These are phyloP conservation scores for Aegilops speltoides DNA, from an alignment of 176 grass and related monocot species.

Conservation along the genomic window DNA sequence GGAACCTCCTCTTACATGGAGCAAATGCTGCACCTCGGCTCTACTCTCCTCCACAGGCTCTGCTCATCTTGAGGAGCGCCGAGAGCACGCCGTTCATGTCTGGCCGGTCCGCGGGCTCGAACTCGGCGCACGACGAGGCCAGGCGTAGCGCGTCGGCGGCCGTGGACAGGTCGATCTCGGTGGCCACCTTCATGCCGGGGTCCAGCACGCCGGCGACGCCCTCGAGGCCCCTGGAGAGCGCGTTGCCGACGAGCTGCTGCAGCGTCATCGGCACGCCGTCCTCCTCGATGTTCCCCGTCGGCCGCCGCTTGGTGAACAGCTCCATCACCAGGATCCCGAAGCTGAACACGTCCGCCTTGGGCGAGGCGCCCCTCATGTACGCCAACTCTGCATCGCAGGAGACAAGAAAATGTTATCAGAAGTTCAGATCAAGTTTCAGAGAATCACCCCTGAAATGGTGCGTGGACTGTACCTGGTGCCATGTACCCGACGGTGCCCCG, in stretches of 20 bases:
- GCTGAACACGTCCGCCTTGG: constrained; percentile 93
- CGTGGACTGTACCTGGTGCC: constrained; percentile 64
- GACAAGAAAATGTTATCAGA: neutral
- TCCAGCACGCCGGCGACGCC: constrained; percentile 56
- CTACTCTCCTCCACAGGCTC: neutral
- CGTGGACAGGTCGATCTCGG: constrained; percentile 52
- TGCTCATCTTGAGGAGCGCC: constrained; percentile 52
- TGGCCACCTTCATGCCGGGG: constrained; percentile 42
- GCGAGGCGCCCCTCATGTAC: constrained; percentile 62
- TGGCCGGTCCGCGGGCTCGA: constrained; percentile 61
- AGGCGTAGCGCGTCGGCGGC: constrained; percentile 46
- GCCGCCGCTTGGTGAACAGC: constrained; percentile 67
- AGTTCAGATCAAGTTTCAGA: neutral
- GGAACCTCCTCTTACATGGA: neutral
- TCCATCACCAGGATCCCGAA: constrained; percentile 85
- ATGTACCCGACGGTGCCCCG: constrained; percentile 90
- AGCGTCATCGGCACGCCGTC: constrained; percentile 52
- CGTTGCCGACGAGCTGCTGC: constrained; percentile 72
- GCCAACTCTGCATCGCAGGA: constrained; percentile 59
- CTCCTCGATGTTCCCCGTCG: constrained; percentile 62
- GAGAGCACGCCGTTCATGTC: constrained; percentile 70
- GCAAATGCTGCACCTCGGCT: neutral
- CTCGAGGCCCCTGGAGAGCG: constrained; percentile 45
- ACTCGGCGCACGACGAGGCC: constrained; percentile 58
- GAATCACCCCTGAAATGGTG: neutral